Evolutionary conservation across 371 early-diverging fungal genomes (phyloP), one percentile per base, ranked within the genome.

Genomic region (Mortierella sp.): DNA sequence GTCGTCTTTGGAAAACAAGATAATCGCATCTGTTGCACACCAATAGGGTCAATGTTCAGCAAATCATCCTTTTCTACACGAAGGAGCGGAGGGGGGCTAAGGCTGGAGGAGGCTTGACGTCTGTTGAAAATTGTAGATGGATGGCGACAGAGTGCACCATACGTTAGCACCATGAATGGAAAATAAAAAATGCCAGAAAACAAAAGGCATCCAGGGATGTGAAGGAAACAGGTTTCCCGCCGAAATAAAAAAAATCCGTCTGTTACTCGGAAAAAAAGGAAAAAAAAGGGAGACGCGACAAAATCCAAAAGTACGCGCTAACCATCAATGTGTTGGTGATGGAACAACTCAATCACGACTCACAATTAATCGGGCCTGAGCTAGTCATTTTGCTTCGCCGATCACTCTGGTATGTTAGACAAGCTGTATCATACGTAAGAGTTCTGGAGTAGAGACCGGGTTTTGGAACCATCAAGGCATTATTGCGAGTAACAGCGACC

Each of bases 61-160:
- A 35, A 56, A 7, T 3, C 41, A 24, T 24, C 35, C 18, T 38
- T 68, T 38, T 41, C 68, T 68, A 24, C 41, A 38, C 24, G 41
- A 68, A 2, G n/a, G 68, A 3, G 68, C 1, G 38, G 6, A 65
- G 10, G 43, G 21, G 21, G 35, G 41, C 11, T 14, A 27, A 56
- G 41, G 68, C 21, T 11, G 7, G 2, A 10, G 8, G 21, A 68
- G 43, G 38, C 24, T 68, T 38, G 68, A 60, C 12, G 41, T 4
- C 16, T 63, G 2, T 32, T 3, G 0, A 38, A 38, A 32, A 14
- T 49, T 51, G 29, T 18, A 79, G 75, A 79, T 74, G 70, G 74
- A 79, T 79, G 79, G 75, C 75, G 79, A 74, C 79, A 79, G 21
- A 49, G 55, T 55, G 71, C 56, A 68, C 68, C 68, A 58, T 72